Evolutionary conservation across 306 rosid species (phyloP), one percentile per base, ranked within the genome.

Genomic region (Dalbergia oliveri): DNA sequence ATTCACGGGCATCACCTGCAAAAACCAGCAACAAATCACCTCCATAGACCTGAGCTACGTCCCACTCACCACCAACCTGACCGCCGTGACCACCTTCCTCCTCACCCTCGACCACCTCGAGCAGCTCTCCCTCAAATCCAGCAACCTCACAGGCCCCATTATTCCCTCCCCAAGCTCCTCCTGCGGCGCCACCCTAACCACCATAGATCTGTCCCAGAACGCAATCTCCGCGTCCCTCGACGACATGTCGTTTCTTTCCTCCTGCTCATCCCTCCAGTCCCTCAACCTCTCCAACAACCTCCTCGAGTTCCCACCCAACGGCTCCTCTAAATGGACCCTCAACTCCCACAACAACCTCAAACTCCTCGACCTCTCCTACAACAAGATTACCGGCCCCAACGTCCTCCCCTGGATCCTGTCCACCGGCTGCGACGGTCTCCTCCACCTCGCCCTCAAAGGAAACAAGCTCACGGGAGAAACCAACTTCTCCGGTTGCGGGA

Each of bases 151-250:
- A 1, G 98, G 97, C 34, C 5, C 94, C 85, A 72, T 91, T 79
- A 72, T 91, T 79, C 78, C 83, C 61, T 21, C 82, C 0, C 11
- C 73, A 8, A 70, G 66, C 18, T 77, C 84, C 69, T 86, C 84
- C 79, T 93, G 99, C 69, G 9, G 85, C 73, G 31, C 91, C 66
- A 37, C 88, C 11, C 85, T 96, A 49, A 43, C 86, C 73, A 1
- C 84, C 78, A 0, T 96, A 85, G 98, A 96, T 93, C 99, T 96
- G 9, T 84, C 99, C 2, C 82, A 21, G 3, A 96, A 96, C 88
- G 1, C 39, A 6, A 23, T 96, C 45, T 90, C 93, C 15, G 96
- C 92, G 0, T 79, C 89, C 7, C 14, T 93, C 8, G 80, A 87
- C 0, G 84, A 78, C 45, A 37, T 87, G 7, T 66, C 96, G 3